Evolutionary conservation across 306 rosid genomes (phyloP).

Genomic region (Lathyrus aphaca): DNA sequence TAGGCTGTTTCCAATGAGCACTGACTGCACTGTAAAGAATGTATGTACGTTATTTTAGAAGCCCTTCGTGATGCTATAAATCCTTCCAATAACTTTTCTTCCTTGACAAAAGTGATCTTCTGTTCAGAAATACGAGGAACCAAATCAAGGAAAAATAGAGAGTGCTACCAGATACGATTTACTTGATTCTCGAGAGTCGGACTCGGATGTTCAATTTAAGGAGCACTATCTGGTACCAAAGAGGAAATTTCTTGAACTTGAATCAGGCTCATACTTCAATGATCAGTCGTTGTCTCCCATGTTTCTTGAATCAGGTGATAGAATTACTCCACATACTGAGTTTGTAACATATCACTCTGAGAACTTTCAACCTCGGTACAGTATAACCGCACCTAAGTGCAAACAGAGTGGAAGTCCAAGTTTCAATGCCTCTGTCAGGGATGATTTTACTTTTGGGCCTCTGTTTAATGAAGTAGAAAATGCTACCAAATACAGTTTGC

Average conservation of each 20-base stretch:
- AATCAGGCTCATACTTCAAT: constrained; percentile 42
- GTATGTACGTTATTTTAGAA: constrained; percentile 54
- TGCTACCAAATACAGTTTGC: constrained; percentile 43
- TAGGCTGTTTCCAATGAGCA: constrained; percentile 62
- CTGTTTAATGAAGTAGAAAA: constrained; percentile 40
- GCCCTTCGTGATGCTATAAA: constrained; percentile 34
- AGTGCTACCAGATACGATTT: constrained; percentile 44
- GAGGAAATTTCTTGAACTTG: constrained; percentile 46
- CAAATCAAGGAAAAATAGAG: constrained; percentile 32
- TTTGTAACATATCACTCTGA: constrained; percentile 41
- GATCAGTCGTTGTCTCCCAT: constrained; percentile 45
- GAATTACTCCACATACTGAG: constrained; percentile 38
- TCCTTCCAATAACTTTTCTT: constrained; percentile 20
- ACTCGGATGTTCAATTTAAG: constrained; percentile 47
- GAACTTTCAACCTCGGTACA: constrained; percentile 41
- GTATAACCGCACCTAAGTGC: constrained; percentile 45
- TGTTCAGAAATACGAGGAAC: constrained; percentile 47
- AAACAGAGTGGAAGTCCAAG: constrained; percentile 38
- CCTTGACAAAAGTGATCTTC: constrained; percentile 30
- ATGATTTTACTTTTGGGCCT: constrained; percentile 36
- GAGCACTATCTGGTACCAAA: constrained; percentile 43
- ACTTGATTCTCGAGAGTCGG: constrained; percentile 43
- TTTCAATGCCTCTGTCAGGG: constrained; percentile 39
- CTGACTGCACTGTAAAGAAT: constrained; percentile 35
- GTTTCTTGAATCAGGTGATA: constrained; percentile 45